phyloP scores from a whole-genome alignment of 2,329 filamentous ascomycete species.

The Penicillium sp. region DNA sequence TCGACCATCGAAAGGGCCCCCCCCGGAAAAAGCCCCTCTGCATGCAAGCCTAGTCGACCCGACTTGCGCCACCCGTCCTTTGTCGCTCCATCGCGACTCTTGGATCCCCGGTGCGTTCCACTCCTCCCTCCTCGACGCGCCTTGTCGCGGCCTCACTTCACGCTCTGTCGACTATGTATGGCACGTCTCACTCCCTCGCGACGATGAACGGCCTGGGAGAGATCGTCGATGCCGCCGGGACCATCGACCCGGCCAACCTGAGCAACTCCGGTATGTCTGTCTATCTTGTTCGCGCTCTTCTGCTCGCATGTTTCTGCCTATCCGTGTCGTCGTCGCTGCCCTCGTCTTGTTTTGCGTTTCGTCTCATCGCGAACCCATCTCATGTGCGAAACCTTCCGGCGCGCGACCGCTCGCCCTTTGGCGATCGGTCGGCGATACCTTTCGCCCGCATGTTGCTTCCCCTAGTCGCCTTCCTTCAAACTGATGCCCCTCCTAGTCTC shows the following conservation, averaged over 20 bases:
- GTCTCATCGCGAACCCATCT: no score
- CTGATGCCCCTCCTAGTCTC: slow-evolving; percentile 39
- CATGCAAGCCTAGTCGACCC: slow-evolving; percentile 28
- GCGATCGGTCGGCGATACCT: slow-evolving; percentile 8
- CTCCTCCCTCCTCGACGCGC: slow-evolving; percentile 29
- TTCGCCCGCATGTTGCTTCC: slow-evolving; percentile 17
- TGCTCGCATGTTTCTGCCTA: no score
- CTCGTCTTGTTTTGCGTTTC: slow-evolving; percentile 1
- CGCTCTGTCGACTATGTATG: slow-evolving; percentile 45
- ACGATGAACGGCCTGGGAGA: slow-evolving; percentile 63
- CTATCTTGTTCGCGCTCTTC: slow-evolving; percentile 9
- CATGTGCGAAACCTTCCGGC: not conserved
- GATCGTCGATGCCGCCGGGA: slow-evolving; percentile 71
- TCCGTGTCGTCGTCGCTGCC: no score
- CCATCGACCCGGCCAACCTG: slow-evolving; percentile 86
- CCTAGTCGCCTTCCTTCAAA: slow-evolving; percentile 31
- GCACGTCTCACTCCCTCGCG: slow-evolving; percentile 50
- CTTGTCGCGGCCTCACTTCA: slow-evolving; percentile 32
- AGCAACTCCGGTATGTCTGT: slow-evolving; percentile 69
- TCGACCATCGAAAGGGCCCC: slow-evolving; percentile 29
- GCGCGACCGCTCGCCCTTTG: not conserved
- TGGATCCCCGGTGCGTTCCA: slow-evolving; percentile 22
- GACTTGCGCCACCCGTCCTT: slow-evolving; percentile 21
- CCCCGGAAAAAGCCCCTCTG: slow-evolving; percentile 22
- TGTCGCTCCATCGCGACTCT: slow-evolving; percentile 14